Evolutionary conservation across 2,329 filamentous ascomycete species (phyloP).

Genomic region (Hysterium pulicare): DNA sequence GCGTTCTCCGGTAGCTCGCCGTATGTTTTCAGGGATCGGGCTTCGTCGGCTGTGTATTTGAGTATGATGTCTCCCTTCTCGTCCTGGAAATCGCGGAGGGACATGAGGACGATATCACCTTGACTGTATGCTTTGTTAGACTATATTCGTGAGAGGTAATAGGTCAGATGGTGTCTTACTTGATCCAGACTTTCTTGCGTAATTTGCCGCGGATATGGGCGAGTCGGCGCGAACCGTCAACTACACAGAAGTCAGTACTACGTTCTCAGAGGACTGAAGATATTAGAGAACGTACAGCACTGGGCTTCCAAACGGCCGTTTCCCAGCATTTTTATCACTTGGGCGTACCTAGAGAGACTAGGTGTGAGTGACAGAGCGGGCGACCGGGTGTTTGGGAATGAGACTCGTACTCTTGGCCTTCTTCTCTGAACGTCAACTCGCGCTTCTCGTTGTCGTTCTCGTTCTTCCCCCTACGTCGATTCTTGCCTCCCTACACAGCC

Average conservation of each 20-base stretch:
- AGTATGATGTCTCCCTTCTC: slow-evolving; percentile 91
- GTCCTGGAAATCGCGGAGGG: slow-evolving; percentile 88
- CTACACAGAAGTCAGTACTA: too few species aligned
- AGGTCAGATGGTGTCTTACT: too few species aligned
- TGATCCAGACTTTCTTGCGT: slow-evolving; percentile 94
- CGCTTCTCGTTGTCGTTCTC: slow-evolving; percentile 96
- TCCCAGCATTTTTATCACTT: slow-evolving; percentile 92
- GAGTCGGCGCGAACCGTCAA: slow-evolving; percentile 85
- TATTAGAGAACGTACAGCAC: too few species aligned
- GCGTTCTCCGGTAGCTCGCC: slow-evolving; percentile 95
- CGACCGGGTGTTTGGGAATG: slow-evolving; percentile 1
- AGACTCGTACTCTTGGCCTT: slow-evolving; percentile 82
- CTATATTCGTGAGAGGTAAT: too few species aligned
- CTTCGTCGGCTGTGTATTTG: slow-evolving; percentile 64
- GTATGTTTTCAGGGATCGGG: slow-evolving; percentile 91
- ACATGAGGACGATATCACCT: slow-evolving; percentile 70
- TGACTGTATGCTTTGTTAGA: too few species aligned
- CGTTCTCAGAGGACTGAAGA: too few species aligned
- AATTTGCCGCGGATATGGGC: slow-evolving; percentile 93
- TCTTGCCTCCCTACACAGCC: slow-evolving; percentile 78
- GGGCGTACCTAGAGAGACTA: slow-evolving; percentile 59
- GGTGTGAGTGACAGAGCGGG: too few species aligned
- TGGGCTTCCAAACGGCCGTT: slow-evolving; percentile 90
- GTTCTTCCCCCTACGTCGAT: slow-evolving; percentile 97
- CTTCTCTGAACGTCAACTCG: slow-evolving; percentile 97